Percentiles rank a stretch among this genome's conserved stretches.
phyloP scores from a whole-genome alignment of 345 rosid species.

The Euclidium syriacum region DNA sequence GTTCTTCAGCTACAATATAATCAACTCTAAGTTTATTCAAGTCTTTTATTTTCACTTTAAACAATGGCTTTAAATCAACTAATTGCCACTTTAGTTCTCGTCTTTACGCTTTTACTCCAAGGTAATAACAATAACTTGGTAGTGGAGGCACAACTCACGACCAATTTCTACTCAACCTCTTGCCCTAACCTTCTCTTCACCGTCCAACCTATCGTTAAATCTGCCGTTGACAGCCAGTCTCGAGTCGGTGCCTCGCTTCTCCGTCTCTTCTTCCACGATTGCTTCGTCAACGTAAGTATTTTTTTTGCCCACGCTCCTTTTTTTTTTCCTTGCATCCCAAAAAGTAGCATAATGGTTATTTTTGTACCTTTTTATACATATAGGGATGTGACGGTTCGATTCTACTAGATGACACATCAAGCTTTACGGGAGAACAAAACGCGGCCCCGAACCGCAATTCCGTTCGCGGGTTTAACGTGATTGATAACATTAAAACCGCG shows the following conservation, averaged over 20 bases:
- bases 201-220: conserved; percentile 40
- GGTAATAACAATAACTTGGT: conserved; percentile 21
- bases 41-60: conserved; percentile 2
- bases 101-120: conserved; percentile 25
- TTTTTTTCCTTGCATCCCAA: conserved; percentile 1
- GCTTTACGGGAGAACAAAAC: conserved; percentile 74
- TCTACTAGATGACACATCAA: conserved; percentile 74
- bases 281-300: conserved; percentile 73
- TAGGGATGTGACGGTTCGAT: conserved; percentile 88
- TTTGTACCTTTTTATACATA: too few relatives aligned
- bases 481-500: conserved; percentile 65
- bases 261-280: conserved; percentile 88
- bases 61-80: conserved; percentile 26
- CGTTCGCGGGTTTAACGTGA: conserved; percentile 66
- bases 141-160: conserved; percentile 63
- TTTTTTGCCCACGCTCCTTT: not conserved
- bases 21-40: conserved; percentile 10
- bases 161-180: conserved; percentile 53
- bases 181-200: conserved; percentile 55
- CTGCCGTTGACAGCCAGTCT: conserved; percentile 53
- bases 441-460: conserved; percentile 65
- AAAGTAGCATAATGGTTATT: not conserved
- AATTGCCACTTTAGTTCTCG: conserved; percentile 29
- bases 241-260: conserved; percentile 77
- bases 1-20: conserved; percentile 7